Conservation (phyloP, 495 filamentous ascomycete species). For the Cetradonia linearis region DNA sequence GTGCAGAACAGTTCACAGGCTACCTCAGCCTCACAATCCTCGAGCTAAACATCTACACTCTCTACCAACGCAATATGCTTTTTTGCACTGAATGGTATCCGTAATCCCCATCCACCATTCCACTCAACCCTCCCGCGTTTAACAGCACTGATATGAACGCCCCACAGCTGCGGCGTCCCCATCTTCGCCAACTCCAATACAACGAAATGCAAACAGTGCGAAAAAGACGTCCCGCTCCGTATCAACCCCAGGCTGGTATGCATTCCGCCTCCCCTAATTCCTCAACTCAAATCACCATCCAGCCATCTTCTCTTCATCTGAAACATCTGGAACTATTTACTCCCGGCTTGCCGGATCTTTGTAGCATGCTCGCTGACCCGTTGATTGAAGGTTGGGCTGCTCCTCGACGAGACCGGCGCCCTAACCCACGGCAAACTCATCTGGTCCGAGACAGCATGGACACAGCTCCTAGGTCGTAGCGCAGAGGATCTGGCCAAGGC, state of each 20-base stretch:
- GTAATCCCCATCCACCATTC: not conserved
- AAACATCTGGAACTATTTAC: too few relatives aligned
- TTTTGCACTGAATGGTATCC: slow-evolving; percentile 52
- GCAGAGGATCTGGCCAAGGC: slow-evolving; percentile 19
- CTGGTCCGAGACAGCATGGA: slow-evolving; percentile 26
- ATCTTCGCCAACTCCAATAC: slow-evolving; percentile 41
- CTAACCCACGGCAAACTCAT: slow-evolving; percentile 24
- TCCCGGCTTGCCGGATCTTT: too few relatives aligned
- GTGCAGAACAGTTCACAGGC: slow-evolving; percentile 40
- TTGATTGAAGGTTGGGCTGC: slow-evolving; percentile 24
- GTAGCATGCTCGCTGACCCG: too few relatives aligned
- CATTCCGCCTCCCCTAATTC: not conserved
- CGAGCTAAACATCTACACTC: slow-evolving; percentile 41
- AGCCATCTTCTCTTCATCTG: not conserved
- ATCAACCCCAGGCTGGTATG: slow-evolving; percentile 40
- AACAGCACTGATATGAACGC: not conserved
- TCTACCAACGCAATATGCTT: slow-evolving; percentile 38
- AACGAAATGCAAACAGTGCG: slow-evolving; percentile 45
- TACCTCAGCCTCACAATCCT: slow-evolving; percentile 49
- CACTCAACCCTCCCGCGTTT: not conserved
- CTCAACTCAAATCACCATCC: not conserved
- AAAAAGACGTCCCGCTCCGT: slow-evolving; percentile 32
- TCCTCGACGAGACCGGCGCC: slow-evolving; percentile 26
- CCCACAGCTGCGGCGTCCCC: slow-evolving; percentile 44
- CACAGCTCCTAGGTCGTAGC: slow-evolving; percentile 25